Base-by-base conservation (phyloP, 1,284 basidiomycete genomes). In the Boletellus sp. region DNA sequence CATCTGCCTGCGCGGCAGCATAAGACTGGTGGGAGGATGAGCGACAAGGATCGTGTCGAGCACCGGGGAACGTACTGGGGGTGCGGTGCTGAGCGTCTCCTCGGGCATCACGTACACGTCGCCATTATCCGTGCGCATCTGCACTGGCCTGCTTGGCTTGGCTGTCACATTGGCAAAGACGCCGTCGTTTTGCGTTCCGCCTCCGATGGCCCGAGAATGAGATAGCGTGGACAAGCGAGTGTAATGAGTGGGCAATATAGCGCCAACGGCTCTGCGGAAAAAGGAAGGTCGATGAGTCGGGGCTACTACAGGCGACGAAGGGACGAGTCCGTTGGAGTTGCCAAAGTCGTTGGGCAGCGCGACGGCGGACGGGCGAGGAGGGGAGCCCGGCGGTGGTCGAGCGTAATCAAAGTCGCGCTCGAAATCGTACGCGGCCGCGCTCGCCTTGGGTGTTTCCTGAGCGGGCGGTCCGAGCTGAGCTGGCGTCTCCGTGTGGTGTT, bases 81-180 rank as follows among this genome's bases (percentile, higher is more conserved):
- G 92, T 1, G 83, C 80, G 55, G 90, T 89, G 62, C 85, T 89
- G 63, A 89, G 85, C n/a, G 78, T 74, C 43, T 91, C 85, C 66
- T 95, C 93, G 10, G 88, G 91, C 47, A 84, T 81, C 68, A 90
- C 63, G 66, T 81, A 72, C 5, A 80, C 73, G 46, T 85, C 82
- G 8, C 86, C 90, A 71, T 78, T 80, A 55, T 78, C 76, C 21
- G 73, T 73, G 38, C 59, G 71, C 24, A 82, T 69, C 18, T 77
- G 68, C 26, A 77, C 67, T 5, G 72, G 65, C 48, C 72, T 67
- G 38, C 74, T 75, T 1, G 96, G 95, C 67, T 97, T 96, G 0
- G 96, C 97, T 55, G 83, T 86, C 35, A 99, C 84, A 66, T 99
- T 99, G 41, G 90, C 86, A 69, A 98, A 99, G 6, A 99, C 95